Base-by-base conservation (phyloP, 108 stramenopile species). In the Aurantiochytrium sp. region DNA sequence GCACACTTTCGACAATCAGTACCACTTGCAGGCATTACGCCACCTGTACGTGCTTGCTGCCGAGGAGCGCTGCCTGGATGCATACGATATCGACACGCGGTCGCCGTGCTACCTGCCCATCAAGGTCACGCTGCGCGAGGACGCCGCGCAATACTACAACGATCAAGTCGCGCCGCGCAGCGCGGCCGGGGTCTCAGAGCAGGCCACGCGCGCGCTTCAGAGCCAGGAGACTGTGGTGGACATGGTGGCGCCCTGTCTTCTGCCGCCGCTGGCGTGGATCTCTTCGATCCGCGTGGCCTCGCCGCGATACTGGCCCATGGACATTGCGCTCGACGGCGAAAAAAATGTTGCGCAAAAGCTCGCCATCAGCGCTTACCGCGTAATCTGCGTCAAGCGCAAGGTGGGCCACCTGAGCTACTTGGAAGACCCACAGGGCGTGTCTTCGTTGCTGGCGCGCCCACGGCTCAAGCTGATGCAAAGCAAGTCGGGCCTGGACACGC, bases 11-110 rank as follows among this genome's bases (percentile, higher is more conserved):
- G 97, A 98, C 89, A 97, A 98, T 85, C 96, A 97, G 87, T 97
- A 96, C 89, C 97, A 98, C 90, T 91, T 99, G 45, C 98, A 99
- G 92, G 96, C 97, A 10, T 93, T 98, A 37, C 93, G 98, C 1
- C 97, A 98, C 93, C 91, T 97, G 41, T 99, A 98, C 88, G 97
- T 96, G n/a, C 93, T 99, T 48, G 98, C 98, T 0, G 95, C 94
- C 31, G 94, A 96, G 87, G 90, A 94, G 32, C 90, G 96, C 24
- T 91, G 93, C 37, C 81, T 99, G 21, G 93, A 95, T 86, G 94
- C 97, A 3, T 87, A 96, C 24, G 98, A 99, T 81, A 93, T 97
- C 3, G 97, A 97, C 65, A 95, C 96, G 19, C 91, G 93, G 19
- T 86, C 55, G 73, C 87, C 87, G 42, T 87, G 89, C 24, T 90